Evolutionary conservation across 306 rosid genomes (phyloP).

Genomic region (Sicyos baderoa): DNA sequence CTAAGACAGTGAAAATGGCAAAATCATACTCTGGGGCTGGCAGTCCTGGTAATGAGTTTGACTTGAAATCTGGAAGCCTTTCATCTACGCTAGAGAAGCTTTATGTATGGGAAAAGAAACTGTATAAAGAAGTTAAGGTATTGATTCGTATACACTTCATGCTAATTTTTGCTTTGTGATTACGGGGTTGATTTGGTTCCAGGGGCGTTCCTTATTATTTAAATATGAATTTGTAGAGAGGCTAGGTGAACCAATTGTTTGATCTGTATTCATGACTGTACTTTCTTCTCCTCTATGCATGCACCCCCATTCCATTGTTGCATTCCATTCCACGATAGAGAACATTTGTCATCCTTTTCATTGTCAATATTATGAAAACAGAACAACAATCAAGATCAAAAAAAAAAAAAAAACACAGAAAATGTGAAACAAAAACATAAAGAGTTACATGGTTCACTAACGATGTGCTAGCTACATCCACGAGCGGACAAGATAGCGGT

Average conservation of each 20-base stretch:
- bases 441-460: too few species aligned
- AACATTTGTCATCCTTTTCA: too few species aligned
- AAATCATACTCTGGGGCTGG: conserved; percentile 44
- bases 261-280: neutral
- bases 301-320: neutral
- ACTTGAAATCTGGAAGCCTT: conserved; percentile 48
- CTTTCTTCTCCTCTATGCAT: neutral
- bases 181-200: neutral
- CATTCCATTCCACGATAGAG: neutral
- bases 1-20: conserved; percentile 60
- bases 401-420: too few species aligned
- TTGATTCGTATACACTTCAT: neutral
- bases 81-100: conserved; percentile 79
- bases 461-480: too few species aligned
- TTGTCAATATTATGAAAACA: too few species aligned
- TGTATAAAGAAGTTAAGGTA: conserved; percentile 94
- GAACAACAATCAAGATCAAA: too few species aligned
- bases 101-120: conserved; percentile 90
- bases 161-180: neutral
- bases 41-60: conserved; percentile 50
- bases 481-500: too few species aligned
- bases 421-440: too few species aligned
- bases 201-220: neutral
- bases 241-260: neutral
- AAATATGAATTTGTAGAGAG: conserved; percentile 6